These are phyloP conservation scores for Stipa capillata DNA, from an alignment of 176 grass and related monocot genomes.

Conservation along the genomic window DNA sequence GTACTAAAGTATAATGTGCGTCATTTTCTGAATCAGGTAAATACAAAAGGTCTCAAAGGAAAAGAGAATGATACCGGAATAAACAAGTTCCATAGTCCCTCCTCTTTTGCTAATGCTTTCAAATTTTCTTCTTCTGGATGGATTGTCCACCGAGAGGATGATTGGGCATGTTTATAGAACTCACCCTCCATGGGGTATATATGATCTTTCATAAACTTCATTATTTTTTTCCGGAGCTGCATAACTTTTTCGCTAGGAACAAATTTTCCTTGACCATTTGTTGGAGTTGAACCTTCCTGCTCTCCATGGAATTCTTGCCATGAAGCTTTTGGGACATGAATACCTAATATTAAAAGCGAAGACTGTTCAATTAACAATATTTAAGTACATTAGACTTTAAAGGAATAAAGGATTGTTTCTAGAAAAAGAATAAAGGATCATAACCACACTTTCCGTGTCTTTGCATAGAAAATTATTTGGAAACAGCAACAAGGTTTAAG, in stretches of 20 bases:
- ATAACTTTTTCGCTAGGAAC: conserved; percentile 71
- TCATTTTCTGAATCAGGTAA: background rate
- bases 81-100: conserved; percentile 91
- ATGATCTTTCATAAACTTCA: conserved; percentile 76
- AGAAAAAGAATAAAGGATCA: too few species aligned
- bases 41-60: background rate
- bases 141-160: conserved; percentile 73
- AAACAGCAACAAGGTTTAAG: background rate
- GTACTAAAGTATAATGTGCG: background rate
- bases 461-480: background rate
- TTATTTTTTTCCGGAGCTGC: conserved; percentile 57
- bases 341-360: conserved; percentile 31
- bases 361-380: background rate
- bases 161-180: conserved; percentile 74
- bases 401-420: background rate
- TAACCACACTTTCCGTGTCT: background rate
- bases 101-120: conserved; percentile 64
- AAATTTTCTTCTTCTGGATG: conserved; percentile 71
- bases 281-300: conserved; percentile 6
- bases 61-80: conserved; percentile 59
- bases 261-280: conserved; percentile 52
- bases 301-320: conserved; percentile 15
- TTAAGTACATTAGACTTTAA: background rate
- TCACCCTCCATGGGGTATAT: conserved; percentile 76
- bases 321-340: conserved; percentile 19